These are phyloP conservation scores for Rhizopogon rudus DNA, from an alignment of 768 basidiomycete genomes.

Conservation along the genomic window DNA sequence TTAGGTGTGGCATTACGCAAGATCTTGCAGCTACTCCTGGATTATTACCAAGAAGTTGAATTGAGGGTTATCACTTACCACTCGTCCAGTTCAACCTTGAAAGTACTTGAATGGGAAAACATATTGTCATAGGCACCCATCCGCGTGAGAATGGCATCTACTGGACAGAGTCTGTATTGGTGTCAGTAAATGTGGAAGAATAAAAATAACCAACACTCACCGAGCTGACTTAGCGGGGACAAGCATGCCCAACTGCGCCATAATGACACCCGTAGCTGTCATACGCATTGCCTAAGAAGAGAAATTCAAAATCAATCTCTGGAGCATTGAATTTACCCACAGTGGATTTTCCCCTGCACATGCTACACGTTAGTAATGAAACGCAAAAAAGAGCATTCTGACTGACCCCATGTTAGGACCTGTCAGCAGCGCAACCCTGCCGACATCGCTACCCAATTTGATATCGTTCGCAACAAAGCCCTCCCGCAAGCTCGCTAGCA, in stretches of 20 bases:
- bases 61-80: constrained; percentile 44
- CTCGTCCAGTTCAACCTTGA: constrained; percentile 98
- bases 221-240: constrained; percentile 83
- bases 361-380: neutral
- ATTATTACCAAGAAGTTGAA: neutral
- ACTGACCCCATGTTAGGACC: constrained; percentile 88
- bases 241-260: constrained; percentile 95
- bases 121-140: constrained; percentile 99
- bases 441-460: constrained; percentile 69
- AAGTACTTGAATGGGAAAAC: constrained; percentile 92
- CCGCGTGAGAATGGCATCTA: constrained; percentile 89
- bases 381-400: neutral
- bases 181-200: constrained; percentile 3
- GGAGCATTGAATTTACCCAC: constrained; percentile 26
- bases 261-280: constrained; percentile 91
- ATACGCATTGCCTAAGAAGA: constrained; percentile 73
- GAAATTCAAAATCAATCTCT: neutral
- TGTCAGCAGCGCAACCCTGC: constrained; percentile 81
- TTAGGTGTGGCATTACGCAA: constrained; percentile 90
- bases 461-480: constrained; percentile 95
- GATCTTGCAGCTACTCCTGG: constrained; percentile 72
- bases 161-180: constrained; percentile 64
- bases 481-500: constrained; percentile 59
- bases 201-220: constrained; percentile 31
- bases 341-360: constrained; percentile 68